These are phyloP conservation scores for Aspergillus jensenii DNA, from an alignment of 2,329 filamentous ascomycete species.

Conservation along the genomic window DNA sequence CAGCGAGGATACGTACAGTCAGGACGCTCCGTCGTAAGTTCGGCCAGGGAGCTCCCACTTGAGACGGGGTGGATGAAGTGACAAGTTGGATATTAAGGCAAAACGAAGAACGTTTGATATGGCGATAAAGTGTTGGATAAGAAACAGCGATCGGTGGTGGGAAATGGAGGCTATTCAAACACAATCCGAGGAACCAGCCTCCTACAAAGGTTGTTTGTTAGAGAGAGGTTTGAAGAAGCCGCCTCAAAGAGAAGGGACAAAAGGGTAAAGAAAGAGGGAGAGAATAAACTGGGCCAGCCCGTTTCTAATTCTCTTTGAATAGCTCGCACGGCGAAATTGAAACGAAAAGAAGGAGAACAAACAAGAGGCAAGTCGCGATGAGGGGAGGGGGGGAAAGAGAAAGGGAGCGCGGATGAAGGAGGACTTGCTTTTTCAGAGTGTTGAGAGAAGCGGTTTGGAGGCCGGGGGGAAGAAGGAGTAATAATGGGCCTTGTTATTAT, in stretches of 20 bases:
- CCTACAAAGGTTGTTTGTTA: constrained; percentile 18
- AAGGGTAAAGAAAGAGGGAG: constrained; percentile 20
- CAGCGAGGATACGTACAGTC: constrained; percentile 7
- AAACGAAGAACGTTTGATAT: constrained; percentile 13
- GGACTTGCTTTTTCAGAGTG: constrained; percentile 24
- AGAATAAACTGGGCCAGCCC: constrained; percentile 40
- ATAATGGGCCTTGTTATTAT: constrained; percentile 16
- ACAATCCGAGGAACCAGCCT: constrained; percentile 39
- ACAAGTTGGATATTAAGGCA: constrained; percentile 8
- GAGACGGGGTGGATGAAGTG: neutral
- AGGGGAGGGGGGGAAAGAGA: constrained; percentile 12
- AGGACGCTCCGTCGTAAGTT: constrained; percentile 3
- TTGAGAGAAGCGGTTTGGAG: constrained; percentile 11
- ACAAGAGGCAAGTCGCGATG: constrained; percentile 17
- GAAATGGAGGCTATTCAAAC: constrained; percentile 23
- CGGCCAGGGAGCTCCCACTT: neutral
- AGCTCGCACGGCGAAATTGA: constrained; percentile 37
- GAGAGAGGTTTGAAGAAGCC: constrained; percentile 20
- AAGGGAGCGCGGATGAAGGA: constrained; percentile 22
- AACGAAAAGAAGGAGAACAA: constrained; percentile 22
- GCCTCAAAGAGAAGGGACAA: constrained; percentile 21
- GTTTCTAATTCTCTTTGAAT: constrained; percentile 30
- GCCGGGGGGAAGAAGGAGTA: constrained; percentile 10
- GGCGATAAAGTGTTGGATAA: constrained; percentile 7
- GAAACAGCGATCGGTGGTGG: constrained; percentile 17